Conservation (phyloP, 805 yeast genomes). For the Metschnikowia orientalis region DNA sequence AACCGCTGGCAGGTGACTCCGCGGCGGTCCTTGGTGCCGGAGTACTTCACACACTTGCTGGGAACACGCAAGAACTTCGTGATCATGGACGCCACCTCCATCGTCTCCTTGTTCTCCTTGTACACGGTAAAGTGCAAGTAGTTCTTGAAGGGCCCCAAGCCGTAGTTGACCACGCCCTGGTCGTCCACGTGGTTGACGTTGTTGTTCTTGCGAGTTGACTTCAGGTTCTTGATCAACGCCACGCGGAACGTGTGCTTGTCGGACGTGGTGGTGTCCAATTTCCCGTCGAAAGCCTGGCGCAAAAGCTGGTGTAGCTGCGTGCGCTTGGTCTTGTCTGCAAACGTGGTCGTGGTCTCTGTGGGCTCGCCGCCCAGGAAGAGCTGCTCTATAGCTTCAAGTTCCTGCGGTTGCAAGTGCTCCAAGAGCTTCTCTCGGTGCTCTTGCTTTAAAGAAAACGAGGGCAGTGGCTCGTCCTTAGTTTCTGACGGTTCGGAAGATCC, state of each 20-base stretch:
- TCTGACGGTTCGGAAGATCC: too few relatives aligned
- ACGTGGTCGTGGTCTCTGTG: conserved; percentile 52
- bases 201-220: conserved; percentile 32
- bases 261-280: conserved; percentile 76
- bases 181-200: conserved; percentile 39
- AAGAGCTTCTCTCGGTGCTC: conserved; percentile 47
- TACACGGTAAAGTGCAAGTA: conserved; percentile 75
- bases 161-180: conserved; percentile 59
- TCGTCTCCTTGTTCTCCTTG: conserved; percentile 94
- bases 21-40: conserved; percentile 96
- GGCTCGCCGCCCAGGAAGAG: conserved; percentile 52
- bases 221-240: conserved; percentile 44
- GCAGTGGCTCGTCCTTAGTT: conserved; percentile 41
- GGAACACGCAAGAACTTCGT: conserved; percentile 72
- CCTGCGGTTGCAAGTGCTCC: conserved; percentile 55
- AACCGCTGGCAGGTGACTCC: conserved; percentile 89
- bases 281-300: conserved; percentile 67
- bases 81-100: conserved; percentile 83
- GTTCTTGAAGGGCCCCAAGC: conserved; percentile 66
- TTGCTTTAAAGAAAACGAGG: conserved; percentile 40
- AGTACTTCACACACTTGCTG: conserved; percentile 66
- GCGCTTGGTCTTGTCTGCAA: conserved; percentile 68
- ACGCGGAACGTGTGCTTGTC: conserved; percentile 61
- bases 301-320: conserved; percentile 74
- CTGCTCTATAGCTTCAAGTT: conserved; percentile 50